Evolutionary conservation across 306 rosid species (phyloP), one percentile per base, ranked within the genome.

Genomic region (Prunus mongolica): DNA sequence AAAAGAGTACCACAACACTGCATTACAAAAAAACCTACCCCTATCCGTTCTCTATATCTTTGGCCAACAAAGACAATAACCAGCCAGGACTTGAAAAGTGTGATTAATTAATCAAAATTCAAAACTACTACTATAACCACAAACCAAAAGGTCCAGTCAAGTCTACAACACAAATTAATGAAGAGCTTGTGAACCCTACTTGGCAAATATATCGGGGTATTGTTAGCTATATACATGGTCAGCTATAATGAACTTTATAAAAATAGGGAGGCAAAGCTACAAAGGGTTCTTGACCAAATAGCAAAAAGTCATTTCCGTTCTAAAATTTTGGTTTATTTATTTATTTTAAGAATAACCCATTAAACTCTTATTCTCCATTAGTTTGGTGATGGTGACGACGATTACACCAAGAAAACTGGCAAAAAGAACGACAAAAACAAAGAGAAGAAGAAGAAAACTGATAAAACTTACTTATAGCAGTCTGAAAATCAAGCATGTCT

Each of bases 381-480:
- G 7, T 24, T 24, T 58, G 65, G 18, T 12, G 67, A 7, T 16
- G 44, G 12, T 62, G 44, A 30, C 41, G 50, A 19, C n/a, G 28
- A 32, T 47, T 25, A 15, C 65, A 54, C 51, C 64, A 12, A 24
- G 22, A 55, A 18, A 34, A 34, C 34, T 56, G 13, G 60, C 65
- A 71, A 22, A 65, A 34, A 71, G 65, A 71, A 55, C 0, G 52
- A 71, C 65, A 28, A 11, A 1, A 70, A 49, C 30, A 49, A 52
- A 3, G 25, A 8, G 24, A 71, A 71, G 38, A 55, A 71, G 11
- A 10, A 20, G 1, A 54, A 46, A 30, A 12, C 6, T 4, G 24
- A 18, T 27, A 55, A 22, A 62, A 86, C 89, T 88, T 86, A 88
- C 92, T 74, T 80, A 81, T 67, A 69, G 41, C 69, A 63, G 51